Evolutionary conservation across 2,329 filamentous ascomycete genomes (phyloP).

Genomic region (Calonectria henricotiae): DNA sequence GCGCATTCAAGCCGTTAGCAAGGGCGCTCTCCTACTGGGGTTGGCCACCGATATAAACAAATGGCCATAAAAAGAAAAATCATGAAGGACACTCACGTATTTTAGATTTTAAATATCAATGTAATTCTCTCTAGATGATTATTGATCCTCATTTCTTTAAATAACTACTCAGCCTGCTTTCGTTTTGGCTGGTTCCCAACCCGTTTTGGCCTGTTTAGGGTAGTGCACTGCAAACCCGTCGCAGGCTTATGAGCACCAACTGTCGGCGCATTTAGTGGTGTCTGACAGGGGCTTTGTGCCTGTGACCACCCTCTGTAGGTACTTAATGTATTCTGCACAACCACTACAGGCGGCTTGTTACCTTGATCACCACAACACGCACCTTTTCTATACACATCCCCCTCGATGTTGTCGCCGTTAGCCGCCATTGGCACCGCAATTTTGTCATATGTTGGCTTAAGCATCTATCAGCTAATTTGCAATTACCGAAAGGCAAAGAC

Average conservation of each 20-base stretch:
- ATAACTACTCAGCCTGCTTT: background rate
- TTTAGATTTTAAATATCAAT: background rate
- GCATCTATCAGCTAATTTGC: slow-evolving; percentile 30
- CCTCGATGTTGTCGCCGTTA: slow-evolving; percentile 35
- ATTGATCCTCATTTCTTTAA: background rate
- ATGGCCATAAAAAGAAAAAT: background rate
- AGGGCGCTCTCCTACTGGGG: slow-evolving; percentile 29
- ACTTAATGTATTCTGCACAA: slow-evolving; percentile 34
- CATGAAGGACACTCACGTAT: no score
- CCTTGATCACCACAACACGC: background rate
- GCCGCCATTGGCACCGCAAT: slow-evolving; percentile 23
- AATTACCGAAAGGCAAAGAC: slow-evolving; percentile 44
- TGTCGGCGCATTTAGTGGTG: background rate
- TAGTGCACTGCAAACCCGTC: background rate
- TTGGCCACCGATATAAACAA: background rate
- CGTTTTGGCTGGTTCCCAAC: background rate
- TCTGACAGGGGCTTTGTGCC: background rate
- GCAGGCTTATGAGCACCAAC: no score
- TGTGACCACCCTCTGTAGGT: slow-evolving; percentile 23
- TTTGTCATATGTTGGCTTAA: slow-evolving; percentile 28
- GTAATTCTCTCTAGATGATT: background rate
- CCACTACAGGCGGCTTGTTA: background rate
- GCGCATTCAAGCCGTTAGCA: slow-evolving; percentile 37
- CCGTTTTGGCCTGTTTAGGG: background rate
- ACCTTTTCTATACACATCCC: background rate